These are phyloP conservation scores for Oehlia diaphana DNA, from an alignment of 192 early-diverging fungal genomes.

Conservation along the genomic window DNA sequence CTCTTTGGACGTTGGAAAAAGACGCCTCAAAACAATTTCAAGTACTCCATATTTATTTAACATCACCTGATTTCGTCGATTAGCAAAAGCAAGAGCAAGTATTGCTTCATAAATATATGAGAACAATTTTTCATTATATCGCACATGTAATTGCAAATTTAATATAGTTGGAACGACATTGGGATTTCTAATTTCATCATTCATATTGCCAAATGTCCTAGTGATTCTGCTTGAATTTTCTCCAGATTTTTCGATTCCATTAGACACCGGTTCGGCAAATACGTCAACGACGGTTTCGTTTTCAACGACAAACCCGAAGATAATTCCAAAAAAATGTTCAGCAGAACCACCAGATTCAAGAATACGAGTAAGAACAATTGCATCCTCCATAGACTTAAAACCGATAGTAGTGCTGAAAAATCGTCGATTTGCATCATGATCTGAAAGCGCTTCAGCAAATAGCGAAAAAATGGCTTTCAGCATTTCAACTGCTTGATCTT, in stretches of 20 bases:
- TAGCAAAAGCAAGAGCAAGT: slow-evolving; percentile 45
- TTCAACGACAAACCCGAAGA: slow-evolving; percentile 58
- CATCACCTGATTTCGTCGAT: slow-evolving; percentile 55
- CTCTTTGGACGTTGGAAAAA: slow-evolving; percentile 30
- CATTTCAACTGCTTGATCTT: slow-evolving; percentile 40
- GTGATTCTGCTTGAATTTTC: slow-evolving; percentile 36
- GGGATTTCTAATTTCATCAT: slow-evolving; percentile 40
- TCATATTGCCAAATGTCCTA: slow-evolving; percentile 38
- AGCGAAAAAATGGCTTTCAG: slow-evolving; percentile 50
- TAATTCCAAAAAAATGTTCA: slow-evolving; percentile 53
- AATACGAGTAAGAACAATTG: slow-evolving; percentile 54
- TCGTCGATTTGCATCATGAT: slow-evolving; percentile 46
- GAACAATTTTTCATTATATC: slow-evolving; percentile 25
- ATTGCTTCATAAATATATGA: slow-evolving; percentile 41
- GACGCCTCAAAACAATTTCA: slow-evolving; percentile 40
- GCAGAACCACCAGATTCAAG: slow-evolving; percentile 40
- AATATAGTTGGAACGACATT: slow-evolving; percentile 36
- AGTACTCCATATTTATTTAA: slow-evolving; percentile 54
- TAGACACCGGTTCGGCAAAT: slow-evolving; percentile 38
- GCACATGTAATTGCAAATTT: slow-evolving; percentile 33
- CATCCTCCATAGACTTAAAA: slow-evolving; percentile 56
- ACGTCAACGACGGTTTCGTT: slow-evolving; percentile 45
- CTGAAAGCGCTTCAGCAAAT: slow-evolving; percentile 54
- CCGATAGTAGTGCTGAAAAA: slow-evolving; percentile 57
- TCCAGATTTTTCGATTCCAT: slow-evolving; percentile 37